phyloP scores from a whole-genome alignment of 192 early-diverging fungal species.

The Linderina pennispora region DNA sequence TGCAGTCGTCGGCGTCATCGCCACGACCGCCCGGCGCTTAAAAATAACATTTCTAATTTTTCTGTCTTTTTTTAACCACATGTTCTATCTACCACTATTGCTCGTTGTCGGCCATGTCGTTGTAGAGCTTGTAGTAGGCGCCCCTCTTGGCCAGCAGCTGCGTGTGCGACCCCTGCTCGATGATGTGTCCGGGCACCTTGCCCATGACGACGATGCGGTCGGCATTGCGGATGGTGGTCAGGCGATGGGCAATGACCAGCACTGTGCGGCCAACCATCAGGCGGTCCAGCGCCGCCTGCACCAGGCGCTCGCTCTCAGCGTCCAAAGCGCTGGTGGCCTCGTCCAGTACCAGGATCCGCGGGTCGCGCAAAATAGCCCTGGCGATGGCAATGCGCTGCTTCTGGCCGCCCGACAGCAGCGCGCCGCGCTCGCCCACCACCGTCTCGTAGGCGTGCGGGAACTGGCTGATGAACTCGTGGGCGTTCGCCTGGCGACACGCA shows the following conservation, averaged over 20 bases:
- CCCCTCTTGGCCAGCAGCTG: constrained; percentile 33
- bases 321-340: constrained; percentile 75
- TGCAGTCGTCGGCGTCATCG: constrained; percentile 1
- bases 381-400: constrained; percentile 59
- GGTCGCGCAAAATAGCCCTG: constrained; percentile 53
- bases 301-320: constrained; percentile 62
- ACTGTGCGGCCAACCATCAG: constrained; percentile 72
- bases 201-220: constrained; percentile 72
- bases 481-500: constrained; percentile 72
- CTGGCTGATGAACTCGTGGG: constrained; percentile 53
- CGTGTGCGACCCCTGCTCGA: constrained; percentile 45
- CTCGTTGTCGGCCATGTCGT: too few species aligned
- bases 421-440: constrained; percentile 45
- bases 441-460: constrained; percentile 54
- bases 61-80: too few species aligned
- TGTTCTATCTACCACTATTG: too few species aligned
- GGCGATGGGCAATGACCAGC: constrained; percentile 76
- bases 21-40: too few species aligned
- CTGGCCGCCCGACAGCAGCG: constrained; percentile 58
- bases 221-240: constrained; percentile 76
- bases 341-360: constrained; percentile 70
- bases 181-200: constrained; percentile 42
- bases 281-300: constrained; percentile 69
- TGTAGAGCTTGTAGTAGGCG: constrained; percentile 40
- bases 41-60: too few species aligned